Evolutionary conservation across 768 basidiomycete genomes (phyloP).

Genomic region (Phaeolepiota aurea): DNA sequence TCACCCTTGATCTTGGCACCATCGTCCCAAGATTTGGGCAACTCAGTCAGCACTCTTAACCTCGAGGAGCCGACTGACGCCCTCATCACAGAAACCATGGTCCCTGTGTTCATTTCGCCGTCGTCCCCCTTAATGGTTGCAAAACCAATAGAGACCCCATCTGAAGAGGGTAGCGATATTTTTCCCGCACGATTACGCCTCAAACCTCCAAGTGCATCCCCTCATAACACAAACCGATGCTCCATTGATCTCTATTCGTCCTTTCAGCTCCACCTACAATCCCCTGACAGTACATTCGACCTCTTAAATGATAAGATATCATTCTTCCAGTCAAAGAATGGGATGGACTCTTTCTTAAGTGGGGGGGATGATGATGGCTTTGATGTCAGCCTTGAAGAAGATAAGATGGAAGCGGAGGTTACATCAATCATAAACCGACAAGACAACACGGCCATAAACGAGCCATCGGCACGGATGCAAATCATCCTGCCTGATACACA

Average conservation of each 20-base stretch:
- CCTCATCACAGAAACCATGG: slow-evolving; percentile 15
- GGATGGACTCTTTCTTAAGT: slow-evolving; percentile 24
- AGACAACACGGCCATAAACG: neutral
- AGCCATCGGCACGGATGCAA: no score
- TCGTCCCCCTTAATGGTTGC: slow-evolving; percentile 9
- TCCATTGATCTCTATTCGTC: slow-evolving; percentile 40
- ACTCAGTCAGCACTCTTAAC: slow-evolving; percentile 14
- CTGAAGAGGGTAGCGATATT: slow-evolving; percentile 1
- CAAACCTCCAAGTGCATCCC: slow-evolving; percentile 11
- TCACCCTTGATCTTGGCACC: neutral
- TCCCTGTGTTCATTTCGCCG: slow-evolving; percentile 13
- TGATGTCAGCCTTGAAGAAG: slow-evolving; percentile 19
- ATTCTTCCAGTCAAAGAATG: slow-evolving; percentile 26
- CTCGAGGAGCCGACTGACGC: slow-evolving; percentile 12
- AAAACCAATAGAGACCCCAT: neutral
- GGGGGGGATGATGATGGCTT: slow-evolving; percentile 31
- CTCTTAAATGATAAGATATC: slow-evolving; percentile 45
- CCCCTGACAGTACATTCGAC: slow-evolving; percentile 40
- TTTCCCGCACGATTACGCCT: slow-evolving; percentile 18
- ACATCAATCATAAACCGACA: neutral
- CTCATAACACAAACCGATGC: slow-evolving; percentile 22
- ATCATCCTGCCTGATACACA: no score
- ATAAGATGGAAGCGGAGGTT: slow-evolving; percentile 12
- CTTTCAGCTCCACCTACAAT: slow-evolving; percentile 37
- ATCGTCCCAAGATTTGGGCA: slow-evolving; percentile 9